phyloP scores from a whole-genome alignment of 805 yeast species.

The Vanderwaltozyma polyspora region DNA sequence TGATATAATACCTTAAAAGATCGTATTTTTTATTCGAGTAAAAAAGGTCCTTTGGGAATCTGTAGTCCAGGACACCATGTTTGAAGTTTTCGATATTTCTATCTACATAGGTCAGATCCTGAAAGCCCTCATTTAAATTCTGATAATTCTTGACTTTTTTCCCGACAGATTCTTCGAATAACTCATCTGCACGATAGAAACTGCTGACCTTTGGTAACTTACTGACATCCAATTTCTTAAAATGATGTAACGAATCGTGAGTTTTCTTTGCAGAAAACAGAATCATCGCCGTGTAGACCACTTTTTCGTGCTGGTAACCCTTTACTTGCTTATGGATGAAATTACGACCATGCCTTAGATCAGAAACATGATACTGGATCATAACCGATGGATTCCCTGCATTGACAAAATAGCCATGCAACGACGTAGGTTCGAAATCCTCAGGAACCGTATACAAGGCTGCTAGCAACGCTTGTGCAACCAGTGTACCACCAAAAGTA shows the following conservation, averaged over 20 bases:
- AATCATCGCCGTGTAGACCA: constrained; percentile 43
- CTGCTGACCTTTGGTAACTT: neutral
- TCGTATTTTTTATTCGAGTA: constrained; percentile 11
- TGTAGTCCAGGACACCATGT: constrained; percentile 25
- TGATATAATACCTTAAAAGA: constrained; percentile 19
- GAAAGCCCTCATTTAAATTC: constrained; percentile 4
- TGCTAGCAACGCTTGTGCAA: constrained; percentile 55
- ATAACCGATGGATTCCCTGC: constrained; percentile 40
- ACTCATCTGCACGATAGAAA: constrained; percentile 12
- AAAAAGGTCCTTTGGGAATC: constrained; percentile 29
- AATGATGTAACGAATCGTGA: constrained; percentile 9
- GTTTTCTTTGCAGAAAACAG: constrained; percentile 29
- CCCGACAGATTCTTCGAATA: constrained; percentile 13
- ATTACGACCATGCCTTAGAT: constrained; percentile 41
- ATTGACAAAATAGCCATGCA: constrained; percentile 50
- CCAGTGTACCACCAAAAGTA: constrained; percentile 59
- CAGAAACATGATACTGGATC: constrained; percentile 43
- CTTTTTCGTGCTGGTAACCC: constrained; percentile 41
- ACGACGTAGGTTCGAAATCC: constrained; percentile 42
- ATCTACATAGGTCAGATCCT: constrained; percentile 3
- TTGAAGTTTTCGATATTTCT: constrained; percentile 26
- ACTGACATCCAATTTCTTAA: constrained; percentile 13
- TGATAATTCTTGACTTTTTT: constrained; percentile 5
- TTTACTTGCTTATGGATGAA: constrained; percentile 42
- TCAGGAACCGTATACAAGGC: constrained; percentile 42